A percentile compares a stretch with the other conserved stretches of the same genome.
Conservation (phyloP, 768 basidiomycete genomes). For the Kwoniella sp. region DNA sequence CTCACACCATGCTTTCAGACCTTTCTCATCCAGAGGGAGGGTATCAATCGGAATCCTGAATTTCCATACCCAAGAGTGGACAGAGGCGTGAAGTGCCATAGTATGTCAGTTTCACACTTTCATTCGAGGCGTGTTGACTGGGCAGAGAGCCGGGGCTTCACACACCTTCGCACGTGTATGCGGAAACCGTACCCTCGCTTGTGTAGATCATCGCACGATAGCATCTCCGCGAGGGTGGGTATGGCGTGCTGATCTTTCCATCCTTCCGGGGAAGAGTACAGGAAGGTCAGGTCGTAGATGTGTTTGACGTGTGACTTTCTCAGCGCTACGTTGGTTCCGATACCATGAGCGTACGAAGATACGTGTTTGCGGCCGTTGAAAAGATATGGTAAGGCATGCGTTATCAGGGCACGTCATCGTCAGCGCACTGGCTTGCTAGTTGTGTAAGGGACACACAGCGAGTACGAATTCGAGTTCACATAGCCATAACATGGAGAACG, state of each 20-base stretch:
- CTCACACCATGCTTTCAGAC: constrained; percentile 37
- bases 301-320: constrained; percentile 38
- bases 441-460: no score
- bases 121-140: no score
- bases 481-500: neutral
- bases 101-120: no score
- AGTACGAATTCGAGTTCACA: neutral
- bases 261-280: constrained; percentile 28
- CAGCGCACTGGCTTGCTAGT: neutral
- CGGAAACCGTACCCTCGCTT: constrained; percentile 32
- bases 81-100: no score
- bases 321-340: constrained; percentile 21
- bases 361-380: neutral
- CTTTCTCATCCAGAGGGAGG: constrained; percentile 33
- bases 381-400: no score
- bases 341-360: neutral
- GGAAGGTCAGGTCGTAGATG: constrained; percentile 42
- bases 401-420: no score
- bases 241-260: constrained; percentile 10
- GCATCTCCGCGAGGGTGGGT: constrained; percentile 28
- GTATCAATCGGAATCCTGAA: constrained; percentile 31
- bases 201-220: constrained; percentile 29
- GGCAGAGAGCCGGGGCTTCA: no score
- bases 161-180: constrained; percentile 35
- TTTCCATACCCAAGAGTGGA: neutral